Percentiles rank a stretch among this genome's conserved stretches.
Conservation (phyloP, 306 rosid genomes). For the Rosa lucieae region DNA sequence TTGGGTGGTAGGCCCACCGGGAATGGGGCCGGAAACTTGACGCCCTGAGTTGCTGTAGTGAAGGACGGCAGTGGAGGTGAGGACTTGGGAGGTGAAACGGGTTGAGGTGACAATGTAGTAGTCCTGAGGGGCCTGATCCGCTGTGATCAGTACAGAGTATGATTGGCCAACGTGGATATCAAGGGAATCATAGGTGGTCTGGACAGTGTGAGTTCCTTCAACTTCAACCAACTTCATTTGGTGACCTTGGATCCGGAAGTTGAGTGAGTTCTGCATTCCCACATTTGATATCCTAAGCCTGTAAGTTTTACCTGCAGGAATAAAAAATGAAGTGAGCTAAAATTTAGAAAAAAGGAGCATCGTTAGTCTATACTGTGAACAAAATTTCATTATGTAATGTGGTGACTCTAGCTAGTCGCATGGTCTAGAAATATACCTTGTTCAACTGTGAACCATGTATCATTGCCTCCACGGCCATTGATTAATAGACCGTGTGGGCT, state of each 20-base stretch:
- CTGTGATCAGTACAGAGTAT: constrained; percentile 81
- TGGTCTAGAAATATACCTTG: constrained; percentile 47
- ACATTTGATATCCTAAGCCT: constrained; percentile 89
- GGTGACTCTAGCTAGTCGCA: not conserved
- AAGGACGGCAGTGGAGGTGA: constrained; percentile 63
- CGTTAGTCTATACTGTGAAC: not conserved
- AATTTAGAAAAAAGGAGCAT: not conserved
- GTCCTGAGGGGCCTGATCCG: constrained; percentile 70
- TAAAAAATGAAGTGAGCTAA: constrained; percentile 1
- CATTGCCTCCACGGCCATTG: constrained; percentile 69
- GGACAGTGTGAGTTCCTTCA: constrained; percentile 91
- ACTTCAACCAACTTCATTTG: constrained; percentile 79
- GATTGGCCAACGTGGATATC: constrained; percentile 96
- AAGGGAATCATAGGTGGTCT: constrained; percentile 65
- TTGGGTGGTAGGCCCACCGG: constrained; percentile 63
- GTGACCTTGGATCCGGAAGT: constrained; percentile 84
- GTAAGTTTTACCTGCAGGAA: constrained; percentile 72
- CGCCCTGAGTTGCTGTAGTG: constrained; percentile 66
- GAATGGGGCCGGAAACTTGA: constrained; percentile 57
- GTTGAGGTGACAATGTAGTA: constrained; percentile 68
- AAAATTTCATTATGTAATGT: not conserved
- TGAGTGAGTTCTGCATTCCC: constrained; percentile 74
- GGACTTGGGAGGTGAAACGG: constrained; percentile 52
- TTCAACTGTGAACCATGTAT: constrained; percentile 59
- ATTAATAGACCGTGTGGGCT: constrained; percentile 62